Evolutionary conservation across 2,329 filamentous ascomycete genomes (phyloP), one percentile per base, ranked within the genome.

Genomic region (Tolypocladium pustulatum): DNA sequence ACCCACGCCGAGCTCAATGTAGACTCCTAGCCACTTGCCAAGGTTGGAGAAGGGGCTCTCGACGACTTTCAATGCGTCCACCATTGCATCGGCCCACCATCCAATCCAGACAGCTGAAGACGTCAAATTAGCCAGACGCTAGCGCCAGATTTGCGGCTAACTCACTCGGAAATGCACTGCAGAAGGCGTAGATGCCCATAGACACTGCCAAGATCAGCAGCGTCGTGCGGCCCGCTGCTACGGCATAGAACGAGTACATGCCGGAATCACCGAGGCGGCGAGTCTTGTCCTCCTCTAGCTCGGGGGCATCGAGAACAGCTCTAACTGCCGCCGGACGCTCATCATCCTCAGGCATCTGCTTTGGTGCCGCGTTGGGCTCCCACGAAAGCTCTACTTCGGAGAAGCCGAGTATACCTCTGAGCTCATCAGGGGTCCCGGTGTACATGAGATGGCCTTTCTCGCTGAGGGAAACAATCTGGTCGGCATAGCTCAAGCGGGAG

Each of bases 131-230:
- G 46, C 27, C 7, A 20, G 3, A 10, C 4, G 1, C 7, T 10
- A 17, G n/a, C 4, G 17, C 3, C 6, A n/a, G 13, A 10, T 1
- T 4, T 4, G 3, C 1, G 15, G 13, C 8, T 4, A 20, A 20
- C 46, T 51, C 15, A 51, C 46, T 51, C 2, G 46, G 46, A 17
- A 51, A 51, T 20, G 46, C 46, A 32, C 46, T 51, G 46, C 46
- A 51, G 46, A 51, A 51, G 8, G 46, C 46, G 15, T 51, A 51
- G 27, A 30, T 17, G 3, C 25, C 46, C 46, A 51, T 51, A 8
- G 46, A 32, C 25, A 51, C 46, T 7, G 46, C 46, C 15, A 51
- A 20, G 8, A 51, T 51, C 27, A 51, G 27, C 3, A 51, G 27
- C 3, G 46, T 51, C 7, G 27, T 51, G 27, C 46, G 46, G 27